These are phyloP conservation scores for Termitomyces sp. DNA, from an alignment of 768 basidiomycete species.

Conservation along the genomic window DNA sequence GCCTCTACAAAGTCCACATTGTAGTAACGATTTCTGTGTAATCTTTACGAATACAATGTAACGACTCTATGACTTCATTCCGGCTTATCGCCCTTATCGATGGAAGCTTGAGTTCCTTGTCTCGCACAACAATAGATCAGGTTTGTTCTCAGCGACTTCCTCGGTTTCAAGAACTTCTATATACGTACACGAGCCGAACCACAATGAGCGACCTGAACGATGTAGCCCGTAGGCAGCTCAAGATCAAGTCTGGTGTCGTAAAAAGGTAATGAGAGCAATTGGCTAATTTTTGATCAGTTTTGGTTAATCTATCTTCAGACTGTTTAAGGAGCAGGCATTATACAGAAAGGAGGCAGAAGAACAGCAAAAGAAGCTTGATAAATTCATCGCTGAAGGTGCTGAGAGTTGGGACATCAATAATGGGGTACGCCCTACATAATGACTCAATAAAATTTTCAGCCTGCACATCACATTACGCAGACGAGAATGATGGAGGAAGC, in stretches of 20 bases:
- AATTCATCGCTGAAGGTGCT: slow-evolving; percentile 53
- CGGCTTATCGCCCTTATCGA: slow-evolving; percentile 14
- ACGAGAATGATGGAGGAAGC: slow-evolving; percentile 71
- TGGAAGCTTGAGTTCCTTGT: slow-evolving; percentile 1
- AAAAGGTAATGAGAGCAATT: slow-evolving; percentile 49
- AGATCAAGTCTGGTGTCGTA: slow-evolving; percentile 69
- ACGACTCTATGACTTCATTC: slow-evolving; percentile 19
- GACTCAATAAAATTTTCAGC: neutral
- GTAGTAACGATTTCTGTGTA: slow-evolving; percentile 43
- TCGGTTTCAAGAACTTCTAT: neutral
- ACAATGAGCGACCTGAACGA: slow-evolving; percentile 48
- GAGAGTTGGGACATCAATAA: slow-evolving; percentile 81
- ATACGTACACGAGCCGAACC: neutral
- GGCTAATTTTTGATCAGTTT: slow-evolving; percentile 7
- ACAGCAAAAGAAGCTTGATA: slow-evolving; percentile 56
- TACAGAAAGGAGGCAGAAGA: slow-evolving; percentile 67
- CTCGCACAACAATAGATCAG: neutral
- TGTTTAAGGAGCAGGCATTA: slow-evolving; percentile 62
- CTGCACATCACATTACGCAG: slow-evolving; percentile 33
- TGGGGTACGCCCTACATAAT: slow-evolving; percentile 43
- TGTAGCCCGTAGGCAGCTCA: slow-evolving; percentile 58
- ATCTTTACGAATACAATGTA: slow-evolving; percentile 41
- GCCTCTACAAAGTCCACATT: slow-evolving; percentile 33
- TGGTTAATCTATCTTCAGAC: slow-evolving; percentile 31
- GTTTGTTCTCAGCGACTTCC: neutral